Conservation (phyloP, 2,329 filamentous ascomycete species). For the Anisogramma anomala region DNA sequence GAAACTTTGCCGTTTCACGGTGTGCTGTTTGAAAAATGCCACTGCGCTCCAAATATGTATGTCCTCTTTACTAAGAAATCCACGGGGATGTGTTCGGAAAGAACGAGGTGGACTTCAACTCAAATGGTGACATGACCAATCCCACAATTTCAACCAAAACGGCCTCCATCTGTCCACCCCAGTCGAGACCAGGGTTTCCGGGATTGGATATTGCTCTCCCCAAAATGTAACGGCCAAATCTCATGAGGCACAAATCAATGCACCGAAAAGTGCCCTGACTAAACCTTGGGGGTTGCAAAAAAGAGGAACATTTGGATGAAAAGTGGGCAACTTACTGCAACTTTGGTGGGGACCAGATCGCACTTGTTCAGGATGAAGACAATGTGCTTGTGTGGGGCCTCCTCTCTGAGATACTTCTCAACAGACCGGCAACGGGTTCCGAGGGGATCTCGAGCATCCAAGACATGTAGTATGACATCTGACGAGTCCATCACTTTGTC, state of each 20-base stretch:
- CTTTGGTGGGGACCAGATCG: conserved; percentile 81
- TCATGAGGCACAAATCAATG: conserved; percentile 54
- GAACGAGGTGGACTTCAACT: conserved; percentile 84
- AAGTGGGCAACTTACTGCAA: conserved; percentile 69
- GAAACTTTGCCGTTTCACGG: conserved; percentile 14
- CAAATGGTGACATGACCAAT: conserved; percentile 72
- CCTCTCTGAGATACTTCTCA: conserved; percentile 85
- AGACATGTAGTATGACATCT: conserved; percentile 89
- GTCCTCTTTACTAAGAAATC: conserved; percentile 98
- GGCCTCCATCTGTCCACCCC: conserved; percentile 59
- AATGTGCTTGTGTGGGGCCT: conserved; percentile 92
- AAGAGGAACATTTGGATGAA: conserved; percentile 14
- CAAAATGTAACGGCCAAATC: conserved; percentile 97
- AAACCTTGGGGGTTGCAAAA: conserved; percentile 44
- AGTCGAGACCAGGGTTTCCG: conserved; percentile 54
- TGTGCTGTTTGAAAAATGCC: conserved; percentile 15
- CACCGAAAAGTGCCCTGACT: conserved; percentile 76
- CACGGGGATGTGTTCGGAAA: conserved; percentile 45
- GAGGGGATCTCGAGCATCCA: conserved; percentile 79
- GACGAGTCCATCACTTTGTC: conserved; percentile 90
- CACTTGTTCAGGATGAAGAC: conserved; percentile 85
- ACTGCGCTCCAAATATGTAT: conserved; percentile 40
- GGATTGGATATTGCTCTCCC: conserved; percentile 76
- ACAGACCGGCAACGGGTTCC: conserved; percentile 84
- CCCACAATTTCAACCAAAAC: conserved; percentile 82